Conservation (phyloP, 148 eudicot species). For the Nepenthes gracilis region DNA sequence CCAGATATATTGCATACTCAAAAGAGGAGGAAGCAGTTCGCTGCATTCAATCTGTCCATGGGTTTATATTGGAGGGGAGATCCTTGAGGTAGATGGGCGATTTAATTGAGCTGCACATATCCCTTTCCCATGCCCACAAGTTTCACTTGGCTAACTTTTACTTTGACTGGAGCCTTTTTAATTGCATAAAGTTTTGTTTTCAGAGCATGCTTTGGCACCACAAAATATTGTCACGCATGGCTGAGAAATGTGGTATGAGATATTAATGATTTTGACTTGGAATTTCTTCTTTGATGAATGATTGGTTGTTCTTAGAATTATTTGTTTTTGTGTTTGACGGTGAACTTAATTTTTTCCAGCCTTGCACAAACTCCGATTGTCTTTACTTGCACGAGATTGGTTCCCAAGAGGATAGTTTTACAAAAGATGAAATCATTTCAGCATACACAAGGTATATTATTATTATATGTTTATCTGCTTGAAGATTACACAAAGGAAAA, state of each 20-base stretch:
- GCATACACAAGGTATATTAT: constrained; percentile 62
- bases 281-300: background rate
- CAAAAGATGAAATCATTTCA: constrained; percentile 83
- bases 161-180: background rate
- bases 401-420: constrained; percentile 80
- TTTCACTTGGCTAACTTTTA: background rate
- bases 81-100: constrained; percentile 46
- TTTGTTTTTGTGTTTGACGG: background rate
- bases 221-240: constrained; percentile 99
- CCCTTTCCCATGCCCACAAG: too few relatives aligned
- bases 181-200: constrained; percentile 3
- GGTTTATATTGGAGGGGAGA: constrained; percentile 65
- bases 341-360: constrained; percentile 32
- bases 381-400: constrained; percentile 96
- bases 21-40: constrained; percentile 97
- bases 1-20: constrained; percentile 87
- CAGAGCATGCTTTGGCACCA: constrained; percentile 98
- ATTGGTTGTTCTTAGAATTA: background rate
- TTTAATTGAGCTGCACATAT: background rate
- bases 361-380: constrained; percentile 91
- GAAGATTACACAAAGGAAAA: background rate
- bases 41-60: constrained; percentile 91
- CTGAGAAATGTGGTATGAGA: constrained; percentile 72
- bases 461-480: background rate
- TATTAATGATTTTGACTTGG: background rate